Percentiles rank a stretch among this genome's conserved stretches.
Conservation (phyloP, 306 rosid species). For the Vachellia collinsii region DNA sequence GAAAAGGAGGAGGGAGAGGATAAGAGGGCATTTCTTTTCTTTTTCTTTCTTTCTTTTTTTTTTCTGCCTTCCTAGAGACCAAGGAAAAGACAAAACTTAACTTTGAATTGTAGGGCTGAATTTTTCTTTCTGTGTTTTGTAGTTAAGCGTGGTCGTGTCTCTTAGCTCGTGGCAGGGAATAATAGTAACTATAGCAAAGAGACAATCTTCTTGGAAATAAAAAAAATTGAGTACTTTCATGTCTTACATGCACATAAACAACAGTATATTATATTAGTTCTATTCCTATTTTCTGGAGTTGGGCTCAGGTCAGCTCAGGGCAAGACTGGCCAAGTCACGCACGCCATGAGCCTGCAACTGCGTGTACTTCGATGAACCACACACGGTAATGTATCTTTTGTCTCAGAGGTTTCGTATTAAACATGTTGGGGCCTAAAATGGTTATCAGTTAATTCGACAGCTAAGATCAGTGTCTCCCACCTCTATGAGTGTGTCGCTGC, state of each 20-base stretch:
- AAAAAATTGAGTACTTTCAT: slow-evolving; percentile 30
- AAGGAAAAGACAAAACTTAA: slow-evolving; percentile 68
- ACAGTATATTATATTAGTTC: neutral
- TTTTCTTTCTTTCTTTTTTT: neutral
- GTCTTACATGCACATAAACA: neutral
- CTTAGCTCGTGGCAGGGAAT: slow-evolving; percentile 51
- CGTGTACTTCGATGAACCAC: slow-evolving; percentile 12
- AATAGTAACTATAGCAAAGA: slow-evolving; percentile 29
- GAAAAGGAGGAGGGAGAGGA: slow-evolving; percentile 37
- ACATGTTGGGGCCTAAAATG: slow-evolving; percentile 25
- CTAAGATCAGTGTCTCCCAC: slow-evolving; percentile 22
- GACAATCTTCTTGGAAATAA: slow-evolving; percentile 37
- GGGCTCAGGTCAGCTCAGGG: slow-evolving; percentile 36
- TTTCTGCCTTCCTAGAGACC: slow-evolving; percentile 31
- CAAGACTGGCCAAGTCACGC: slow-evolving; percentile 19
- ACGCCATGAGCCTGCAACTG: neutral
- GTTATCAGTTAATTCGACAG: slow-evolving; percentile 20
- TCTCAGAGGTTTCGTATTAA: slow-evolving; percentile 13
- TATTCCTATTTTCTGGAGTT: slow-evolving; percentile 6
- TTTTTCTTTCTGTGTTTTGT: slow-evolving; percentile 49
- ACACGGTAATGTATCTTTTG: slow-evolving; percentile 26
- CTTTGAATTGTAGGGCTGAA: slow-evolving; percentile 60
- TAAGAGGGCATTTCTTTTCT: slow-evolving; percentile 35
- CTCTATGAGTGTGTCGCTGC: neutral
- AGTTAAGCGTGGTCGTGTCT: slow-evolving; percentile 50